Evolutionary conservation across 225 moss, liverwort and hornwort species (phyloP).

Genomic region (Physcomitrellopsis africana): DNA sequence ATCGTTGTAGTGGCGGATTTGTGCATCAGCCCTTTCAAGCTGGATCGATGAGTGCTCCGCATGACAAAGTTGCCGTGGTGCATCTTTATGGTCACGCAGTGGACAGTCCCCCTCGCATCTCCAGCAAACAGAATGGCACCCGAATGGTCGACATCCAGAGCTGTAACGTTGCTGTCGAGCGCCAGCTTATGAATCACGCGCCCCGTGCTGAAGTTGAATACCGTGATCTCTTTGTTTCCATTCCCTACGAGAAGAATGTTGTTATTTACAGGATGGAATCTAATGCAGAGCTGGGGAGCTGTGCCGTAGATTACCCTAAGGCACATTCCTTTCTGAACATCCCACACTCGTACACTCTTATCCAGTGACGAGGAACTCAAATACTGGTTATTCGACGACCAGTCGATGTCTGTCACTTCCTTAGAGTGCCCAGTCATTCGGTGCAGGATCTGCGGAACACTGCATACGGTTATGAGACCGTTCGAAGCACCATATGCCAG

Average conservation of each 20-base stretch:
- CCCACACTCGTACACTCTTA: constrained; percentile 94
- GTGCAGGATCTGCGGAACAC: constrained; percentile 80
- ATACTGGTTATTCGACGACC: constrained; percentile 92
- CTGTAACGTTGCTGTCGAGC: constrained; percentile 86
- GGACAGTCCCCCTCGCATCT: constrained; percentile 88
- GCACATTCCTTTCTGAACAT: constrained; percentile 81
- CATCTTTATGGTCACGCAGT: constrained; percentile 81
- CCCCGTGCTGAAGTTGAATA: constrained; percentile 97
- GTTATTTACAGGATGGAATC: constrained; percentile 98
- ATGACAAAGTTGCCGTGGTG: constrained; percentile 71
- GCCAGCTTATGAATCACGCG: constrained; percentile 82
- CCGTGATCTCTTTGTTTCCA: constrained; percentile 60
- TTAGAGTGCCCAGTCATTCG: constrained; percentile 83
- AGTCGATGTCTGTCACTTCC: constrained; percentile 96
- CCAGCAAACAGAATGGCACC: constrained; percentile 92
- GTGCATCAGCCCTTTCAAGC: constrained; percentile 64
- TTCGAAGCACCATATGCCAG: constrained; percentile 87
- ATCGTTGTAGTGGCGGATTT: constrained; percentile 87
- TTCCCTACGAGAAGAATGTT: constrained; percentile 92
- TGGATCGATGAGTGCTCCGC: constrained; percentile 75
- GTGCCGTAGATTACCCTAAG: constrained; percentile 88
- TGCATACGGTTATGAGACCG: constrained; percentile 82
- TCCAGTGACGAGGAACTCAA: constrained; percentile 89
- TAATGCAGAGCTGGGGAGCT: constrained; percentile 77
- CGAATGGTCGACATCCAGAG: constrained; percentile 79